A percentile compares a stretch with the other conserved stretches of the same genome.
phyloP scores from a whole-genome alignment of 768 basidiomycete species.

The Tricholoma furcatifolium region DNA sequence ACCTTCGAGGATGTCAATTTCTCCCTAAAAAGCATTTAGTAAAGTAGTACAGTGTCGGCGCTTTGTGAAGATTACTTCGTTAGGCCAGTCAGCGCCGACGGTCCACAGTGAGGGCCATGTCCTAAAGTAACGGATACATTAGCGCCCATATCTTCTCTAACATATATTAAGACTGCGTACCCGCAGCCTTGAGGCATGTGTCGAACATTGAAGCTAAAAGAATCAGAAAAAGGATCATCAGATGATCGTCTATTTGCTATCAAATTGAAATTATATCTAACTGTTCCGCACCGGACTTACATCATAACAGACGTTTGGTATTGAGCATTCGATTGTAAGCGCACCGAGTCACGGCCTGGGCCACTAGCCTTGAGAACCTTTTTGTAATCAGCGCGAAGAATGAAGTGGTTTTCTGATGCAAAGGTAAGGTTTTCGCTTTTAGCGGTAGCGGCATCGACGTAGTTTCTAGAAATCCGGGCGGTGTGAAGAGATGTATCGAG shows the following conservation, averaged over 20 bases:
- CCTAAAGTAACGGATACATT: conserved; percentile 18
- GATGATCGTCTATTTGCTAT: too few relatives aligned
- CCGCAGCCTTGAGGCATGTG: too few relatives aligned
- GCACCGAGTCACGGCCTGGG: conserved; percentile 58
- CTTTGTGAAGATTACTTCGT: conserved; percentile 24
- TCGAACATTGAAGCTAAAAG: conserved; percentile 41
- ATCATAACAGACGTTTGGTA: conserved; percentile 54
- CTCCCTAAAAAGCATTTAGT: conserved; percentile 31
- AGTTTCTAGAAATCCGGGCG: conserved; percentile 5
- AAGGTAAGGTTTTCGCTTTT: conserved; percentile 54
- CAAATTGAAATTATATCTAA: too few relatives aligned
- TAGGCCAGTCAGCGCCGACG: conserved; percentile 49
- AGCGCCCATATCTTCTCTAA: neutral
- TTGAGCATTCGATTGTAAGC: conserved; percentile 52
- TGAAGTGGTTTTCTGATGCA: conserved; percentile 49
- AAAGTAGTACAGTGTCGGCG: neutral
- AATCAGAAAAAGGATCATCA: neutral
- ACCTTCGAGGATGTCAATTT: conserved; percentile 47
- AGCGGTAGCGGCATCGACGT: conserved; percentile 40
- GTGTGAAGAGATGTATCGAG: neutral
- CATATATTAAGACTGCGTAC: conserved; percentile 27
- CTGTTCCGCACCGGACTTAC: conserved; percentile 23
- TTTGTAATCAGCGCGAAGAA: conserved; percentile 49
- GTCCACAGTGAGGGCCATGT: conserved; percentile 60
- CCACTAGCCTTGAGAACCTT: conserved; percentile 47